Evolutionary conservation across 495 filamentous ascomycete species (phyloP).

Genomic region (Aspergillus hancockii): DNA sequence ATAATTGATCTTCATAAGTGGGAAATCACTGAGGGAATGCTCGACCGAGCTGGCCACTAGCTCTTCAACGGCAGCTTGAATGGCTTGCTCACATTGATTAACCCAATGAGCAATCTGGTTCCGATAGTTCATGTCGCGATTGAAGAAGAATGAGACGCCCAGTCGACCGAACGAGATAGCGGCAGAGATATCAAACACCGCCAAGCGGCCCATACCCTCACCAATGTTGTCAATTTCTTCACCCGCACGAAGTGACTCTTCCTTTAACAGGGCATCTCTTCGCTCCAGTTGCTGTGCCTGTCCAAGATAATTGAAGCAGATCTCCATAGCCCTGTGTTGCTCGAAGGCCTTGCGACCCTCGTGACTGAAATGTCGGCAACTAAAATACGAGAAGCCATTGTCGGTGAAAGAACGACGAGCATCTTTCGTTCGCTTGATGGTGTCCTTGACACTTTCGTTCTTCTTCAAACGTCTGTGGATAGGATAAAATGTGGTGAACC

Average conservation of each 20-base stretch:
- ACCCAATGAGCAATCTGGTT: background rate
- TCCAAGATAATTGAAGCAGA: constrained; percentile 15
- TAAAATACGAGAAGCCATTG: constrained; percentile 30
- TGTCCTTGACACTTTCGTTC: constrained; percentile 5
- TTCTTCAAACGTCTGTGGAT: constrained; percentile 7
- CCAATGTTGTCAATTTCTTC: background rate
- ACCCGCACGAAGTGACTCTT: background rate
- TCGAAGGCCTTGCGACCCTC: background rate
- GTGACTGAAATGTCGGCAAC: constrained; percentile 6
- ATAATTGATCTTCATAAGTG: background rate
- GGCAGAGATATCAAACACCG: background rate
- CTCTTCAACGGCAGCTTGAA: background rate
- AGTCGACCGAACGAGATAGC: background rate
- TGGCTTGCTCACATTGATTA: background rate
- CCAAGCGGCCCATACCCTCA: constrained; percentile 3
- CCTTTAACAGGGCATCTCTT: background rate
- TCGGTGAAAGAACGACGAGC: constrained; percentile 14
- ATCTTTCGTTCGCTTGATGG: constrained; percentile 16
- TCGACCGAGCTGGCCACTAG: background rate
- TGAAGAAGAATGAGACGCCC: background rate
- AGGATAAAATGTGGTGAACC: constrained; percentile 19
- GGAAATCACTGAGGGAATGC: background rate
- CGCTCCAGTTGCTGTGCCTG: constrained; percentile 1
- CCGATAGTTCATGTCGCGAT: background rate
- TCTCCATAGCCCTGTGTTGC: constrained; percentile 5